These are phyloP conservation scores for Xanthoparmelia taractica DNA, from an alignment of 495 filamentous ascomycete species.

Conservation along the genomic window DNA sequence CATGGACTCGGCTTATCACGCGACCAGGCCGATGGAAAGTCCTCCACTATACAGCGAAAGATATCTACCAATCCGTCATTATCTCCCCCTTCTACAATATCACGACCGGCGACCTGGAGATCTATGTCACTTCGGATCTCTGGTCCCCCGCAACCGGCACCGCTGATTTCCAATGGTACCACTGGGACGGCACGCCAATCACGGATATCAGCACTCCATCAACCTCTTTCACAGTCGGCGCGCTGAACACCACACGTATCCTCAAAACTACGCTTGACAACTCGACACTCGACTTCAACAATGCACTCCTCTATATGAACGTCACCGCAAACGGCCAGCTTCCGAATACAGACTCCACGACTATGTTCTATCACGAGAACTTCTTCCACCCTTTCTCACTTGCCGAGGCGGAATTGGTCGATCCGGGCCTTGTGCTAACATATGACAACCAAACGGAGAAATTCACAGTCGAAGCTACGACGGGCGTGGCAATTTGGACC, in stretches of 20 bases:
- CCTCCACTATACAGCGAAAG: constrained; percentile 52
- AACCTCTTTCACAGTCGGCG: constrained; percentile 47
- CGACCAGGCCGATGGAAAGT: constrained; percentile 59
- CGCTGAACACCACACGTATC: constrained; percentile 53
- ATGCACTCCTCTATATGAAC: constrained; percentile 50
- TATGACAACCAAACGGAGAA: constrained; percentile 33
- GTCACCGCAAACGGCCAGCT: constrained; percentile 45
- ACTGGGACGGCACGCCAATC: constrained; percentile 28
- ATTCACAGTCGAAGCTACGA: constrained; percentile 52
- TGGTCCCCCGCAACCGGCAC: constrained; percentile 33
- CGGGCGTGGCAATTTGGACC: constrained; percentile 55
- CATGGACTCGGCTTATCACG: not conserved
- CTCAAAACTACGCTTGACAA: constrained; percentile 37
- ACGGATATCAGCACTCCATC: constrained; percentile 30
- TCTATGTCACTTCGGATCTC: constrained; percentile 55
- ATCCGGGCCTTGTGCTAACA: constrained; percentile 46
- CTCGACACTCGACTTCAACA: constrained; percentile 32
- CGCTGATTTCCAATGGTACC: constrained; percentile 33
- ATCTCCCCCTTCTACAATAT: constrained; percentile 55
- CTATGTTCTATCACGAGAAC: constrained; percentile 49
- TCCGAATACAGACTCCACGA: constrained; percentile 44
- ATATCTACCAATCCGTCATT: constrained; percentile 55
- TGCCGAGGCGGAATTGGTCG: constrained; percentile 45
- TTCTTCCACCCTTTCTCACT: constrained; percentile 49
- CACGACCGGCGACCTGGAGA: constrained; percentile 44